Evolutionary conservation across 2,329 filamentous ascomycete species (phyloP).

Genomic region (Elsinoe fawcettii): DNA sequence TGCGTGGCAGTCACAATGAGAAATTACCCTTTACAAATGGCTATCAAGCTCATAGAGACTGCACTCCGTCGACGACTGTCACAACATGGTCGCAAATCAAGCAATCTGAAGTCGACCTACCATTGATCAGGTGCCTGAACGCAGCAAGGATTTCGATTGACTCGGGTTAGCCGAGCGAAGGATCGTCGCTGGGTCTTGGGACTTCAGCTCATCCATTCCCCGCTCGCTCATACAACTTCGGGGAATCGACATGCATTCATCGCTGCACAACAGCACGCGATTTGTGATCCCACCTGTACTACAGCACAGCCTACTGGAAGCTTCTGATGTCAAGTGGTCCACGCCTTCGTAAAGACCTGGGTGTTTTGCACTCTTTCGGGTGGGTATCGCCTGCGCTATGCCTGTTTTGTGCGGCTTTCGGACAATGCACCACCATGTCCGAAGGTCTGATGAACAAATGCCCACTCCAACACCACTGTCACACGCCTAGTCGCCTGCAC

Average conservation of each 20-base stretch:
- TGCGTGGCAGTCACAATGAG: neutral
- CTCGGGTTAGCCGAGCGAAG: conserved; percentile 8
- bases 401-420: conserved; percentile 7
- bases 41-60: neutral
- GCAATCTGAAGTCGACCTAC: neutral
- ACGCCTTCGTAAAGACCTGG: neutral
- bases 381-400: neutral
- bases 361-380: neutral
- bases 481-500: neutral
- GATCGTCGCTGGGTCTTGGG: conserved; percentile 6
- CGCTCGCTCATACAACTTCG: conserved; percentile 4
- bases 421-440: conserved; percentile 12
- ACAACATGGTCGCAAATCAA: conserved; percentile 5
- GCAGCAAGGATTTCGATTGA: conserved; percentile 7
- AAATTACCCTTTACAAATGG: neutral
- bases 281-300: neutral
- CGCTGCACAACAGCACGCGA: neutral
- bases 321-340: conserved; percentile 10
- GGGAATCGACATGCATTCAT: conserved; percentile 11
- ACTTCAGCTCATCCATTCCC: conserved; percentile 9
- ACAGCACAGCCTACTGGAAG: neutral
- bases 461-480: conserved; percentile 7
- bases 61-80: neutral
- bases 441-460: conserved; percentile 8
- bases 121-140: conserved; percentile 8